phyloP scores from a whole-genome alignment of 495 filamentous ascomycete genomes.

The Cetradonia linearis region DNA sequence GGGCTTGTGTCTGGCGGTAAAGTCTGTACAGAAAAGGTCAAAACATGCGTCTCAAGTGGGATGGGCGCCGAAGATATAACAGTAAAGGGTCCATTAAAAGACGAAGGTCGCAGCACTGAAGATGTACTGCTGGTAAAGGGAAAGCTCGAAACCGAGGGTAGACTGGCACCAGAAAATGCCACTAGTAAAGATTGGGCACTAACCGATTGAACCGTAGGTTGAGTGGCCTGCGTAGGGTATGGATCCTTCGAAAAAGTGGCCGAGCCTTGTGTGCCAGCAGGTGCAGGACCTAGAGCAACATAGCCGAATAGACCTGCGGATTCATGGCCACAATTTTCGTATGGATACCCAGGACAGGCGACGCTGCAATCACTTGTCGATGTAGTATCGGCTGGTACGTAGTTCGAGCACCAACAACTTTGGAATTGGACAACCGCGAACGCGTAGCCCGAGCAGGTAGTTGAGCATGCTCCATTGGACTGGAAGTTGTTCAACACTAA shows the following conservation, averaged over 20 bases:
- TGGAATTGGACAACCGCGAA: conserved; percentile 56
- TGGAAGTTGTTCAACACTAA: conserved; percentile 49
- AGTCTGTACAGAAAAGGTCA: conserved; percentile 21
- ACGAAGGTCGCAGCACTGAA: conserved; percentile 13
- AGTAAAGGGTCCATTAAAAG: conserved; percentile 19
- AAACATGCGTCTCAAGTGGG: conserved; percentile 13
- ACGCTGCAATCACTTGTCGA: conserved; percentile 40
- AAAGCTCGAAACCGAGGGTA: conserved; percentile 21
- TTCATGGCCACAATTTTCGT: conserved; percentile 52
- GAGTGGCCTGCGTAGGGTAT: conserved; percentile 4
- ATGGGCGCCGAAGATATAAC: conserved; percentile 7
- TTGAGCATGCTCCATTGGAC: conserved; percentile 53
- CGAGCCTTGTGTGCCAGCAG: conserved; percentile 40
- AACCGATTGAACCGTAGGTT: conserved; percentile 20
- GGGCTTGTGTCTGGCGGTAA: conserved; percentile 17
- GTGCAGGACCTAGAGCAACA: conserved; percentile 35
- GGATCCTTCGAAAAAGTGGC: conserved; percentile 9
- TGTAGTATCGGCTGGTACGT: conserved; percentile 42
- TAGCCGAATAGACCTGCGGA: conserved; percentile 51
- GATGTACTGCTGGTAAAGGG: conserved; percentile 18
- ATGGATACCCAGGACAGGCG: conserved; percentile 56
- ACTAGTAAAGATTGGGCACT: conserved; percentile 23
- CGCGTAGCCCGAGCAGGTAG: conserved; percentile 50
- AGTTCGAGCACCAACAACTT: conserved; percentile 69
- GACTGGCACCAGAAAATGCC: conserved; percentile 20